Base-by-base conservation (phyloP, 768 basidiomycete species). In the Suillus discolor region DNA sequence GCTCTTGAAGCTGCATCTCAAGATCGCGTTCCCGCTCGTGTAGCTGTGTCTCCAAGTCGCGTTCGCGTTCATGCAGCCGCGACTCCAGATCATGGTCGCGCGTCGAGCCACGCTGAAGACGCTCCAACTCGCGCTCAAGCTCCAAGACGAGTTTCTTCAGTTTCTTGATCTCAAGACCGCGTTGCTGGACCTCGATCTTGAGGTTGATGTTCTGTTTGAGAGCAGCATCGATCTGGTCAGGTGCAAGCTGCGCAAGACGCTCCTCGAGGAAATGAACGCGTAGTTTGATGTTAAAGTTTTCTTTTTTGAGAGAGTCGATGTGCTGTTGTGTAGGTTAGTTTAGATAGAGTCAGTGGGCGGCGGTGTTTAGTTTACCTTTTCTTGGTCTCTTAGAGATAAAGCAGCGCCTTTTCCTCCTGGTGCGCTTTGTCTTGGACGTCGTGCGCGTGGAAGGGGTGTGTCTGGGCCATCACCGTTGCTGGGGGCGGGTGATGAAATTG, bases 231-330 rank as follows among this genome's bases (percentile, higher is more conserved):
- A 96, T 92, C 72, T 97, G 92, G 75, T 97, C 95, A 0, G 95
- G 94, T 0, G 93, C 92, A 57, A 96, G 87, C 71, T 93, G 89
- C 2, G 91, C 91, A 18, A 99, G 85, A 54, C 93, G 90, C 72
- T 99, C 95, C 77, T 98, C 94, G 51, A 97, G 86, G 75, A 97
- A 97, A 74, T 97, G 95, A 4, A 98, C 93, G 65, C 95, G 93
- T 61, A 99, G 86, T 77, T 98, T 97, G 74, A 99, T 89, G 72
- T 90, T 91, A 77, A 99, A 98, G 82, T 97, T 97, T 76, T 99
- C 96, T 76, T 96, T 97, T 81, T 97, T 96, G 72, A 96, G 87
- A 67, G 89, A 89, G 79, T 99, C 95, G 73, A 97, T 94, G 76
- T 96, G 93, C 96, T 99, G 72, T 54, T 51, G 44, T 57, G 53